These are phyloP conservation scores for Fagus crenata DNA, from an alignment of 306 rosid species.

Conservation along the genomic window DNA sequence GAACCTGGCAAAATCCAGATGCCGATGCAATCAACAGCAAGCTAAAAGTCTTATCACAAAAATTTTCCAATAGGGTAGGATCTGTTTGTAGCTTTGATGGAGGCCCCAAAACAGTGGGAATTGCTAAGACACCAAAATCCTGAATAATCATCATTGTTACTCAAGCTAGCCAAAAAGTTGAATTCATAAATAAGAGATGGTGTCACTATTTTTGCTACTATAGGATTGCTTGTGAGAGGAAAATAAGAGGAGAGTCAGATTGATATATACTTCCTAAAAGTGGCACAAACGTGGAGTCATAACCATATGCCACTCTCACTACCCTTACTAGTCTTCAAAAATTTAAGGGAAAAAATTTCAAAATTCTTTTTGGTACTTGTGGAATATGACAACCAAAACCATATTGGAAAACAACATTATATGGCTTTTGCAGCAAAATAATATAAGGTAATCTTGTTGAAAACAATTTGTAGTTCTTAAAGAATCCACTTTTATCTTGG, in stretches of 20 bases:
- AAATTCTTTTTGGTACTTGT: neutral
- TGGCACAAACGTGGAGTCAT: neutral
- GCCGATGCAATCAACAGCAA: constrained; percentile 78
- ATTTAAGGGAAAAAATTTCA: neutral
- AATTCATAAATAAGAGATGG: neutral
- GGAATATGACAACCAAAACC: neutral
- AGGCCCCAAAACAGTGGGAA: constrained; percentile 83
- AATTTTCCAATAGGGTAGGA: constrained; percentile 45
- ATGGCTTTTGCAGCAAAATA: neutral
- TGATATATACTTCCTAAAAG: neutral
- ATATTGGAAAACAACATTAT: neutral
- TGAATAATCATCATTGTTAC: constrained; percentile 29
- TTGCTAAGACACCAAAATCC: constrained; percentile 76
- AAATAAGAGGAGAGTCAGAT: constrained; percentile 1
- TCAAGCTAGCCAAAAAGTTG: neutral
- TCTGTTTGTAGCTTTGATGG: constrained; percentile 71
- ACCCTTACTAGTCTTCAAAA: neutral
- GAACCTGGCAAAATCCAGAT: constrained; percentile 91
- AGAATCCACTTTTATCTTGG: neutral
- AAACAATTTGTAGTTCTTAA: no score
- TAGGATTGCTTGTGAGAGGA: neutral
- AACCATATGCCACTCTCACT: neutral
- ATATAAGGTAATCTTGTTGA: no score
- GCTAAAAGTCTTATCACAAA: constrained; percentile 66
- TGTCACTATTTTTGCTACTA: neutral